Conservation (phyloP, 805 yeast species). For the Barnettozyma wickerhamii region DNA sequence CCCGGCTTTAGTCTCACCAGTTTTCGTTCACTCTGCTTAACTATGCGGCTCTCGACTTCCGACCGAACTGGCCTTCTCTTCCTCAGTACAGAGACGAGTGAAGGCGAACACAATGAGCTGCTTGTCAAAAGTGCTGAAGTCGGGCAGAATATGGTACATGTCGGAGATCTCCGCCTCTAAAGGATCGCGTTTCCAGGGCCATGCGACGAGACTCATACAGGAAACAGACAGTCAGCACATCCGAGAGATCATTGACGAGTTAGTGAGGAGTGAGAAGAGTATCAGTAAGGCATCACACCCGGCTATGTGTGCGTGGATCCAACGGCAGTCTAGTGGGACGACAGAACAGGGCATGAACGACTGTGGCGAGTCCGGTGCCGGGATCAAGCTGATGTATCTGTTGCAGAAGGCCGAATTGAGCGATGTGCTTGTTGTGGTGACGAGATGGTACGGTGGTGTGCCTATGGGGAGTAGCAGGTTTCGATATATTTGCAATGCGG, state of each 20-base stretch:
- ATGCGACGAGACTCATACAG: constrained; percentile 38
- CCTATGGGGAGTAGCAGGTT: constrained; percentile 72
- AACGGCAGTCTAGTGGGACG: constrained; percentile 30
- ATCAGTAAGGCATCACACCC: constrained; percentile 64
- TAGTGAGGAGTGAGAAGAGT: constrained; percentile 42
- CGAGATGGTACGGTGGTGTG: constrained; percentile 80
- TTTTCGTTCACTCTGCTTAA: too few relatives aligned
- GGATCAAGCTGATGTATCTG: constrained; percentile 50
- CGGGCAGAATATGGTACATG: constrained; percentile 32
- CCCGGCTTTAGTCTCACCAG: too few relatives aligned
- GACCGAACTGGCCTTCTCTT: too few relatives aligned
- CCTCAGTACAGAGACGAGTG: too few relatives aligned
- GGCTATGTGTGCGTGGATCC: constrained; percentile 69
- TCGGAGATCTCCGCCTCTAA: constrained; percentile 40
- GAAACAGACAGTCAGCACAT: constrained; percentile 1
- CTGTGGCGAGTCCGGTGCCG: constrained; percentile 76
- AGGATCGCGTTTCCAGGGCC: constrained; percentile 67
- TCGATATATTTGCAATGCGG: constrained; percentile 57
- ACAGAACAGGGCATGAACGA: constrained; percentile 59
- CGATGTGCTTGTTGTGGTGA: constrained; percentile 62
- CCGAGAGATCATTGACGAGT: constrained; percentile 32
- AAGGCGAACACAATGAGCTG: background rate
- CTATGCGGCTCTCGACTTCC: too few relatives aligned
- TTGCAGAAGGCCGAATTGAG: constrained; percentile 44
- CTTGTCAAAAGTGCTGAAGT: background rate